Conservation (phyloP, 139 green algal species). For the Chlorella sorokiniana region DNA sequence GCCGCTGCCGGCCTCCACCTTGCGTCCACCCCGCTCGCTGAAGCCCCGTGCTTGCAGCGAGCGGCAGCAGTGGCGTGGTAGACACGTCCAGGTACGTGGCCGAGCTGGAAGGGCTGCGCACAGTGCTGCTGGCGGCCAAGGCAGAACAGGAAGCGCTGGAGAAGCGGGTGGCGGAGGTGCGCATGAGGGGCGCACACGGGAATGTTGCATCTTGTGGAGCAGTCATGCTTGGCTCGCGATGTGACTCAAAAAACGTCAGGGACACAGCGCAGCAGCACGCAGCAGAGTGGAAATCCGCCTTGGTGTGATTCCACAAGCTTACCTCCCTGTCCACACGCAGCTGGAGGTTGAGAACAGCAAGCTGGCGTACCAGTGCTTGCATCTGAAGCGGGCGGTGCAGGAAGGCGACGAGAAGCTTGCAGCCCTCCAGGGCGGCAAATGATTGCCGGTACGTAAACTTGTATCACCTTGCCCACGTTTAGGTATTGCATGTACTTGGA, state of each 20-base stretch:
- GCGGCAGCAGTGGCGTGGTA: not conserved
- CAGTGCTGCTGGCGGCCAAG: conserved; percentile 33
- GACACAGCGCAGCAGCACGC: not conserved
- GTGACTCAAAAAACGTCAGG: too few relatives aligned
- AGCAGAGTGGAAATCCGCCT: too few relatives aligned
- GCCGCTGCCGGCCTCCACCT: too few relatives aligned
- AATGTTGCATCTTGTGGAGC: not conserved
- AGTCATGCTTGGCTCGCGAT: too few relatives aligned
- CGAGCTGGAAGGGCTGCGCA: conserved; percentile 29
- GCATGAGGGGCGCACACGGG: not conserved
- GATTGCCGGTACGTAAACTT: not conserved
- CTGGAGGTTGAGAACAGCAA: conserved; percentile 51
- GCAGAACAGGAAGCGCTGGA: conserved; percentile 33
- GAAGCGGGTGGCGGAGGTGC: conserved; percentile 29
- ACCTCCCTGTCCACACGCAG: not conserved
- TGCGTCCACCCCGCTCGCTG: too few relatives aligned
- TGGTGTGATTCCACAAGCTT: too few relatives aligned
- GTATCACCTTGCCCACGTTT: too few relatives aligned
- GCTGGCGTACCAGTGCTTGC: conserved; percentile 49
- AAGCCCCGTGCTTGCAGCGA: too few relatives aligned
- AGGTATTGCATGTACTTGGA: too few relatives aligned
- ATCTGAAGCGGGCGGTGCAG: conserved; percentile 45
- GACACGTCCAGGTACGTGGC: conserved; percentile 30
- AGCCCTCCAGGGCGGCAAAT: not conserved
- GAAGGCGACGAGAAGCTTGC: conserved; percentile 42